Base-by-base conservation (phyloP, 768 basidiomycete species). In the Crepidotus variabilis region DNA sequence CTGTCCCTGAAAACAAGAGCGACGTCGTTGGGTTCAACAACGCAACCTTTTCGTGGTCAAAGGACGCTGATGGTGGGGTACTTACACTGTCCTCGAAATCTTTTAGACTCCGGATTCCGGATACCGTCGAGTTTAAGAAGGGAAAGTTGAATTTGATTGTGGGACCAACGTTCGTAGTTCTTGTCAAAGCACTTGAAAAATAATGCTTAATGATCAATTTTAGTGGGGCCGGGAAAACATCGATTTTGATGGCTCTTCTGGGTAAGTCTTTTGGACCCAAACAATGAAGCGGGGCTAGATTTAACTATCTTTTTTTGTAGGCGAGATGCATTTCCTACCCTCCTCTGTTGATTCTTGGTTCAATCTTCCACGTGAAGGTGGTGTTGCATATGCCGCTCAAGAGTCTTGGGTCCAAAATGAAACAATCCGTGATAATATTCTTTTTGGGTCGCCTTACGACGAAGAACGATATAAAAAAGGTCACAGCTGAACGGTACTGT, bases 361-460 rank as follows among this genome's bases (percentile, higher is more conserved):
- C 39, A 43, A 43, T 5, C 39, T 43, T 2, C 39, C 39, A 3
- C 39, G 39, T 20, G 39, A 11, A 11, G 18, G 39, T 43, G 90
- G 91, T 4, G 78, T 94, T 35, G 85, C 90, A 1, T 92, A 90
- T 66, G 87, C 87, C 5, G 86, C 87, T 2, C 92, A 95, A 67
- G 90, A 92, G 65, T 84, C 88, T 2, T 95, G 90, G 90, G 85
- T 92, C 2, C 81, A 86, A 67, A 92, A 91, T 60, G 88, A 87
- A 57, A 90, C 88, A 0, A 88, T 91, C 52, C 61, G 82, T 69
- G 87, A 92, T 45, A 96, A 95, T 64, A 88, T 96, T 57, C 69
- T 90, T 45, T 95, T 96, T 60, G 90, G 92, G 23, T 71, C 83
- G 11, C 79, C 84, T 0, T 91, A 84, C 57, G 87, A 95, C 49